phyloP scores from a whole-genome alignment of 202 grass and related monocot genomes.

The Eragrostis tef region DNA sequence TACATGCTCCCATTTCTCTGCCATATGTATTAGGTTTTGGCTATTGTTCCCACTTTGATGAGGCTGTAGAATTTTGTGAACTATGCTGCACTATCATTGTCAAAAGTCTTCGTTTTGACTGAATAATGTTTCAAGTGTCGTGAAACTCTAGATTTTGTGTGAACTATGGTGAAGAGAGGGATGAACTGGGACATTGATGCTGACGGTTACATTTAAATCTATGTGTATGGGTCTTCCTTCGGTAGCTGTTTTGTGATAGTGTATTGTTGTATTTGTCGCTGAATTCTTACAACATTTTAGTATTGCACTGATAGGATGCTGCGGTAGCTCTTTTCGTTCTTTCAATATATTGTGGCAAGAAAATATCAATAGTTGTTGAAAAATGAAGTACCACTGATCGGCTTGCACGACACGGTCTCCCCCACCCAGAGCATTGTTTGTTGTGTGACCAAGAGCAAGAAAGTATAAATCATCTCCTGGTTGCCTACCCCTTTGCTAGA shows the following conservation, averaged over 20 bases:
- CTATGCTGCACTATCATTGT: not conserved
- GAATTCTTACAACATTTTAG: not conserved
- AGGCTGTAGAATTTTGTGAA: too few species aligned
- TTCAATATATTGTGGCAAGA: not conserved
- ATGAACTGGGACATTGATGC: not conserved
- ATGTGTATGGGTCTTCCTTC: not conserved
- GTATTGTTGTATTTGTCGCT: not conserved
- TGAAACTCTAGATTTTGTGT: not conserved
- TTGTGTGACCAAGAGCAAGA: too few species aligned
- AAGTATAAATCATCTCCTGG: too few species aligned
- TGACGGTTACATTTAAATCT: not conserved
- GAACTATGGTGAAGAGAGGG: too few species aligned
- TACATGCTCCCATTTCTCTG: too few species aligned
- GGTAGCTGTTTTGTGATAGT: not conserved
- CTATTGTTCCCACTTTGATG: too few species aligned
- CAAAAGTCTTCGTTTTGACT: not conserved
- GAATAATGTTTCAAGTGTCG: too few species aligned
- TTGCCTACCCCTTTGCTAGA: too few species aligned
- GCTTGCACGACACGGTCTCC: too few species aligned
- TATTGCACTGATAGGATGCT: not conserved
- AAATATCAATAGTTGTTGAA: not conserved
- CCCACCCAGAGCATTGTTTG: too few species aligned
- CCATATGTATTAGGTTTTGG: too few species aligned
- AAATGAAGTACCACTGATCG: too few species aligned
- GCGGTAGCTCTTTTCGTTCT: not conserved